Conservation (phyloP, 768 basidiomycete species). For the Solioccasus polychromus region DNA sequence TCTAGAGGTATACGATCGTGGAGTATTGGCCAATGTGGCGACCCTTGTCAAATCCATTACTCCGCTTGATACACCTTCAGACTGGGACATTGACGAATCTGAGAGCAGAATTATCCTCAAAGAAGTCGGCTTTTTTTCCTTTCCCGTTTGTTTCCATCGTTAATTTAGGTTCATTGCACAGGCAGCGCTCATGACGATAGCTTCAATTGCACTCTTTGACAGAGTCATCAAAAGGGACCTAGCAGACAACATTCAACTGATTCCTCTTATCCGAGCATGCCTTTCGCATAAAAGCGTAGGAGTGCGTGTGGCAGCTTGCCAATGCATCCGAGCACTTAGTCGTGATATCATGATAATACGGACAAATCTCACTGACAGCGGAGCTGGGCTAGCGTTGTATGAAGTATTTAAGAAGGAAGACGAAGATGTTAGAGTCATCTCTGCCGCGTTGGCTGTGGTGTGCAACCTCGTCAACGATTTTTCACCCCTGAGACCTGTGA, state of each 20-base stretch:
- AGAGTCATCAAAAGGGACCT: conserved; percentile 70
- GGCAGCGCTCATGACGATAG: conserved; percentile 74
- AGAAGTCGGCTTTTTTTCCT: conserved; percentile 45
- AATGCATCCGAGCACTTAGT: conserved; percentile 77
- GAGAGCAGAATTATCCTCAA: conserved; percentile 54
- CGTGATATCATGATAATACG: conserved; percentile 77
- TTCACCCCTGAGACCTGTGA: conserved; percentile 71
- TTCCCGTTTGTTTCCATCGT: not conserved
- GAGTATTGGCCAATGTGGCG: conserved; percentile 56
- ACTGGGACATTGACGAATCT: conserved; percentile 71
- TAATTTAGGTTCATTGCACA: conserved; percentile 25
- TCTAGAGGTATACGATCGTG: conserved; percentile 66
- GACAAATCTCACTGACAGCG: conserved; percentile 82
- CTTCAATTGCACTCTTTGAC: conserved; percentile 68
- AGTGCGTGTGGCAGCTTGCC: conserved; percentile 84
- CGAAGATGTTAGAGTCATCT: conserved; percentile 68
- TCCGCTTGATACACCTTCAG: conserved; percentile 41
- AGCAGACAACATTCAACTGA: conserved; percentile 54
- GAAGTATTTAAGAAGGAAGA: conserved; percentile 52
- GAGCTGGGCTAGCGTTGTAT: conserved; percentile 71
- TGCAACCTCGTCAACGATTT: conserved; percentile 88
- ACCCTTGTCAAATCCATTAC: conserved; percentile 52
- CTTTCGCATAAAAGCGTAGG: conserved; percentile 65
- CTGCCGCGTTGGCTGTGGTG: conserved; percentile 68
- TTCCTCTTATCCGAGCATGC: conserved; percentile 51